These are phyloP conservation scores for Fusarium temperatum DNA, from an alignment of 2,329 filamentous ascomycete genomes.

Conservation along the genomic window DNA sequence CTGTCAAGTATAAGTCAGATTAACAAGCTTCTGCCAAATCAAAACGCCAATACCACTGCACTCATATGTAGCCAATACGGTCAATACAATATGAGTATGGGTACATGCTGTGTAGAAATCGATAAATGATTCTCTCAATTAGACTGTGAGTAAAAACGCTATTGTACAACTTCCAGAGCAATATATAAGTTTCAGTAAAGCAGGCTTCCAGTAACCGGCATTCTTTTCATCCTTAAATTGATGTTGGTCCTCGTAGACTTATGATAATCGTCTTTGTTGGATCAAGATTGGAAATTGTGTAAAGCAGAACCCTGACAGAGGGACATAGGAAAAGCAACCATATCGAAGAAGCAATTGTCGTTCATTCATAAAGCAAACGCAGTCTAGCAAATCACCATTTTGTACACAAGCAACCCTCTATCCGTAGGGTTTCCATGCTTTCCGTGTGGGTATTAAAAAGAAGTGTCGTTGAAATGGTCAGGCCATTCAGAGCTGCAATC, in stretches of 20 bases:
- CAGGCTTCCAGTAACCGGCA: not conserved
- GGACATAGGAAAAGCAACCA: slow-evolving; percentile 5
- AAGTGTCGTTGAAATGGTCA: slow-evolving; percentile 44
- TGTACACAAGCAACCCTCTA: slow-evolving; percentile 40
- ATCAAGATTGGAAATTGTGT: slow-evolving; percentile 5
- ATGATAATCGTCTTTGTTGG: not conserved
- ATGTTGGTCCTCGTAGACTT: not conserved
- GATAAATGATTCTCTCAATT: not conserved
- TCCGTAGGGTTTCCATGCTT: slow-evolving; percentile 22
- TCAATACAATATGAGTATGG: not conserved
- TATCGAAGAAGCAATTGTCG: slow-evolving; percentile 35
- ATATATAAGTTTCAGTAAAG: slow-evolving; percentile 1
- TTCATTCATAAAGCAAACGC: slow-evolving; percentile 44
- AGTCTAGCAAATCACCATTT: slow-evolving; percentile 40
- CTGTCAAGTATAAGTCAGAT: not conserved
- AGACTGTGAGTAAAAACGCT: not conserved
- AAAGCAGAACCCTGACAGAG: slow-evolving; percentile 4
- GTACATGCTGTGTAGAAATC: not conserved
- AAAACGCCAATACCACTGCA: not conserved
- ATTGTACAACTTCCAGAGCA: slow-evolving; percentile 21
- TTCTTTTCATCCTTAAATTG: slow-evolving; percentile 5
- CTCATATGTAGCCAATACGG: not conserved
- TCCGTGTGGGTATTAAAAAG: slow-evolving; percentile 46
- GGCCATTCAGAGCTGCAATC: slow-evolving; percentile 45
- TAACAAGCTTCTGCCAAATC: not conserved